Percentiles rank a stretch among this genome's conserved stretches.
Evolutionary conservation across 2,329 filamentous ascomycete species (phyloP).

Genomic region (Tolypocladium sp.): DNA sequence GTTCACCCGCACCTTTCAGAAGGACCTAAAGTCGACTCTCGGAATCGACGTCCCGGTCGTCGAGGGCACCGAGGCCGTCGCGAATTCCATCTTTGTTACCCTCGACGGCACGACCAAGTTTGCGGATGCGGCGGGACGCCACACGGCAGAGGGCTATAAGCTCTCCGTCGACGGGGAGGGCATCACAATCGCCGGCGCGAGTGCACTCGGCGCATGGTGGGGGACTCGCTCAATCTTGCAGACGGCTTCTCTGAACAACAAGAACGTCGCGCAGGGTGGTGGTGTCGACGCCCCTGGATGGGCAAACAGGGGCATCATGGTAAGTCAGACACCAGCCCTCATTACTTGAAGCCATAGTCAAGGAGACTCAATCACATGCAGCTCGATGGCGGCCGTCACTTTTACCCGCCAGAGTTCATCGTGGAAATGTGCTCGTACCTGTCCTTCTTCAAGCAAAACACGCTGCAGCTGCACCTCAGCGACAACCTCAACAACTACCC

Average conservation of each 20-base stretch:
- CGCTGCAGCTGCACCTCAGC: constrained; percentile 38
- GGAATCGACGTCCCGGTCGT: no score
- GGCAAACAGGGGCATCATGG: constrained; percentile 32
- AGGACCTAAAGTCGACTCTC: no score
- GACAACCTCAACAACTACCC: constrained; percentile 42
- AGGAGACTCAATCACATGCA: no score
- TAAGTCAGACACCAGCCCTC: constrained; percentile 17
- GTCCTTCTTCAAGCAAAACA: constrained; percentile 52
- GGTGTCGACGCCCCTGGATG: constrained; percentile 44
- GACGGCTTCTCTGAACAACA: no score
- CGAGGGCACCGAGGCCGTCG: no score
- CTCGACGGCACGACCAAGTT: constrained; percentile 30
- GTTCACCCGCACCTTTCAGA: no score
- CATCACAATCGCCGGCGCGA: no score
- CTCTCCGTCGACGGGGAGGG: no score
- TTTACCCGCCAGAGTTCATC: constrained; percentile 43
- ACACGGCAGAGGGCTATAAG: no score
- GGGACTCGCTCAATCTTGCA: no score
- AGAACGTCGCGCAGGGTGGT: no score
- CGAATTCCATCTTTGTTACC: constrained; percentile 32
- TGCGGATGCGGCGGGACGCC: constrained; percentile 15
- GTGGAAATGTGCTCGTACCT: constrained; percentile 39
- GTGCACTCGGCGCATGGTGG: no score
- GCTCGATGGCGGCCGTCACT: constrained; percentile 46
- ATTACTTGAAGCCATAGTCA: neutral